Conservation (phyloP, 2,329 filamentous ascomycete genomes). For the Paraconiothyrium sp. region DNA sequence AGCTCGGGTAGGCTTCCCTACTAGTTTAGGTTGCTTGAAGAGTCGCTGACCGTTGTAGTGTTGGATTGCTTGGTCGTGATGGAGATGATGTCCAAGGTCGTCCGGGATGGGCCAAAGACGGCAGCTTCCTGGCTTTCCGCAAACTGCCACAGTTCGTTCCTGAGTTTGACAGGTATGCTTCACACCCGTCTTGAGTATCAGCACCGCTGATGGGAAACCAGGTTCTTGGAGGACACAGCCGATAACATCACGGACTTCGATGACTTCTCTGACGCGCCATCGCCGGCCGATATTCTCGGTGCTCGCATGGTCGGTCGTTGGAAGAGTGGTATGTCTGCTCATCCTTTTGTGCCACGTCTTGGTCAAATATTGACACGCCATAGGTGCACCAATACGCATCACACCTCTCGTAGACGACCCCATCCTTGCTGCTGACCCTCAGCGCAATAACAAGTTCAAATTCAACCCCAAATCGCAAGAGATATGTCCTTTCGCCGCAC, state of each 20-base stretch:
- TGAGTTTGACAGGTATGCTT: slow-evolving; percentile 15
- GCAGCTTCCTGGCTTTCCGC: slow-evolving; percentile 19
- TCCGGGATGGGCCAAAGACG: slow-evolving; percentile 14
- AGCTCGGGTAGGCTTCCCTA: background rate
- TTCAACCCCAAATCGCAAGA: slow-evolving; percentile 14
- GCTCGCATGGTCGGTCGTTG: slow-evolving; percentile 19
- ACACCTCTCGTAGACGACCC: slow-evolving; percentile 10
- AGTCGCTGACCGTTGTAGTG: slow-evolving; percentile 1
- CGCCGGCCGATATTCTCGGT: slow-evolving; percentile 12
- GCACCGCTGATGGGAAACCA: background rate
- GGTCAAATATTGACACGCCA: background rate
- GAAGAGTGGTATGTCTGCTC: slow-evolving; percentile 18
- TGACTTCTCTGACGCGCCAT: slow-evolving; percentile 9
- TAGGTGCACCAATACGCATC: slow-evolving; percentile 6
- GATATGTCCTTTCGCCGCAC: slow-evolving; percentile 19
- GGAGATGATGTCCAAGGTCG: background rate
- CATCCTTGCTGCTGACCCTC: background rate
- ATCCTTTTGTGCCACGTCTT: background rate
- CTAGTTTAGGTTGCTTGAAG: background rate
- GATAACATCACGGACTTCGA: slow-evolving; percentile 2
- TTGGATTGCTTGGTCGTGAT: slow-evolving; percentile 9
- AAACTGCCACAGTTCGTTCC: slow-evolving; percentile 19
- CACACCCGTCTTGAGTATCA: background rate
- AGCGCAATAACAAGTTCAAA: slow-evolving; percentile 20
- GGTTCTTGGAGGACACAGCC: slow-evolving; percentile 5